Conservation (phyloP, 1,139 yeast species). For the Waltiozyma sp. region DNA sequence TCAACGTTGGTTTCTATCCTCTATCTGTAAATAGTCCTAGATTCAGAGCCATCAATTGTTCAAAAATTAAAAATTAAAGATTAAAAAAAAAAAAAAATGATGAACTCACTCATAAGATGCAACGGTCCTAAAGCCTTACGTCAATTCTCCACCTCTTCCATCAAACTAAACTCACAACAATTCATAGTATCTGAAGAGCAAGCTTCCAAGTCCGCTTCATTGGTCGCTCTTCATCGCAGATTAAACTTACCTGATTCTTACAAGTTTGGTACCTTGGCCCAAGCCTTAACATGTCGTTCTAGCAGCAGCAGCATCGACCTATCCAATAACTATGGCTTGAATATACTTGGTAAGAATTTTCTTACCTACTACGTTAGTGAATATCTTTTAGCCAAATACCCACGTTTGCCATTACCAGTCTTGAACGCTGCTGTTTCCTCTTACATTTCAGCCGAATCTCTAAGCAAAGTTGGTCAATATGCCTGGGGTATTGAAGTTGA, state of each 20-base stretch:
- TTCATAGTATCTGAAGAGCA: slow-evolving; percentile 10
- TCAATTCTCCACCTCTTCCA: neutral
- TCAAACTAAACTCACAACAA: slow-evolving; percentile 1
- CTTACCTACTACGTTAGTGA: slow-evolving; percentile 70
- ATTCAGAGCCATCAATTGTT: neutral
- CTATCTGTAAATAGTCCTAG: neutral
- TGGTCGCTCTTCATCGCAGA: slow-evolving; percentile 75
- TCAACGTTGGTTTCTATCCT: neutral
- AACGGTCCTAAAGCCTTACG: neutral
- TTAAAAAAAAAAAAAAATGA: too few species aligned
- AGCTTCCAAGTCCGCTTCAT: slow-evolving; percentile 43
- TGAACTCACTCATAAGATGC: neutral
- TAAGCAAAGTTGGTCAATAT: slow-evolving; percentile 50
- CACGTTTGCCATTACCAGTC: slow-evolving; percentile 78
- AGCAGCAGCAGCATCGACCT: slow-evolving; percentile 32
- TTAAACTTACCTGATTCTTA: slow-evolving; percentile 47
- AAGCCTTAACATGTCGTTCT: slow-evolving; percentile 54
- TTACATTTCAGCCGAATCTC: slow-evolving; percentile 53
- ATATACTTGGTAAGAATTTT: slow-evolving; percentile 69
- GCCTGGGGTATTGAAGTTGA: slow-evolving; percentile 87
- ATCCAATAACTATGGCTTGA: slow-evolving; percentile 71
- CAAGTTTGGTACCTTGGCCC: slow-evolving; percentile 61
- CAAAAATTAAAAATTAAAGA: neutral
- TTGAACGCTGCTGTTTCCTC: slow-evolving; percentile 66
- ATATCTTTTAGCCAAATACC: slow-evolving; percentile 62